Percentiles rank a stretch among this genome's conserved stretches.
phyloP scores from a whole-genome alignment of 192 early-diverging fungal genomes.

The Haplosporangium gracile region DNA sequence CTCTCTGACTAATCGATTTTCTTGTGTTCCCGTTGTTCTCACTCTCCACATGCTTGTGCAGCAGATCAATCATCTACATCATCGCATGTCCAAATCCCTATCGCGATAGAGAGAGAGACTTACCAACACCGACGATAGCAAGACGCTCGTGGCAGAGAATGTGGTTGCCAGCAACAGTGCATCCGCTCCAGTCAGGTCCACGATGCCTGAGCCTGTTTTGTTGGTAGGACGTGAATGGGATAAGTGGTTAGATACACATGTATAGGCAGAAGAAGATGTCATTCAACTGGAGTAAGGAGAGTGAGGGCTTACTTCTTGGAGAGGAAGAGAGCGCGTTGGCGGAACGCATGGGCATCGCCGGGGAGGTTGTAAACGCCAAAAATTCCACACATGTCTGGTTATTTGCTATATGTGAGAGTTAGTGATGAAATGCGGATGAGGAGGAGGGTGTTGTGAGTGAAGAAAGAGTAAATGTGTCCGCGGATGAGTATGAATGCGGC shows the following conservation, averaged over 20 bases:
- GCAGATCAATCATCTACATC: not conserved
- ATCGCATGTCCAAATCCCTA: not conserved
- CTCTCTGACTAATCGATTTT: not conserved
- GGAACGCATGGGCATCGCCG: slow-evolving; percentile 80
- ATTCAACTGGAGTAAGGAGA: too few relatives aligned
- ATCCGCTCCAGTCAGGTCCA: slow-evolving; percentile 98
- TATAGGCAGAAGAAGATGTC: not conserved
- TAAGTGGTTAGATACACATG: not conserved
- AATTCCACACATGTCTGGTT: slow-evolving; percentile 93
- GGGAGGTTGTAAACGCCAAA: slow-evolving; percentile 94
- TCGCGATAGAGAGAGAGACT: slow-evolving; percentile 36
- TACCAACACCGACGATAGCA: slow-evolving; percentile 98
- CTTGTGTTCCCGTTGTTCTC: not conserved
- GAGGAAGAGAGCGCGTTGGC: slow-evolving; percentile 86
- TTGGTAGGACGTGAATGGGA: not conserved
- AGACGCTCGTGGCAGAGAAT: slow-evolving; percentile 97
- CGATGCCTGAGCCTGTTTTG: slow-evolving; percentile 87
- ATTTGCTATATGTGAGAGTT: not conserved
- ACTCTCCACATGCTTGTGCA: not conserved
- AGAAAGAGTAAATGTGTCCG: not conserved
- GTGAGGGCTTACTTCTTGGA: slow-evolving; percentile 80
- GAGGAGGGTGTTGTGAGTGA: not conserved
- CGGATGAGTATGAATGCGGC: not conserved
- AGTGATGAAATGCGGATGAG: not conserved
- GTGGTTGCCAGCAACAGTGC: slow-evolving; percentile 84